phyloP scores from a whole-genome alignment of 352 stramenopile genomes.

The Phytophthora podocarpi region DNA sequence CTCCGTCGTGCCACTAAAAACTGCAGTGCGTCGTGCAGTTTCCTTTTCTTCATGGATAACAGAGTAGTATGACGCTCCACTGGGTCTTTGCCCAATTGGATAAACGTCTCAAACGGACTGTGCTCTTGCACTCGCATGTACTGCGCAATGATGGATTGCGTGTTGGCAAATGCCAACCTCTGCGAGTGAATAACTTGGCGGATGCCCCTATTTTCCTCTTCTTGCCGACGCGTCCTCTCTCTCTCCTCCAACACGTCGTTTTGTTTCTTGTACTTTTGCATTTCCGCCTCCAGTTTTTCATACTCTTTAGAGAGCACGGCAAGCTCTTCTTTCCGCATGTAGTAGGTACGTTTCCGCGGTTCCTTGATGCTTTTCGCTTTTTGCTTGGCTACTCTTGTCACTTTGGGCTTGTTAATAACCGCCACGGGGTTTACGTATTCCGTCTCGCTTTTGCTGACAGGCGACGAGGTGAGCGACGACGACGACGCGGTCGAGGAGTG shows the following conservation, averaged over 20 bases:
- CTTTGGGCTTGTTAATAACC: background rate
- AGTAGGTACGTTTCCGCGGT: constrained; percentile 48
- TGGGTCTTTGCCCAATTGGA: constrained; percentile 39
- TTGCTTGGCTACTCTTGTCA: background rate
- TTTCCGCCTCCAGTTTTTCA: constrained; percentile 22
- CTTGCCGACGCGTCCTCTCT: constrained; percentile 19
- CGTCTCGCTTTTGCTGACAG: constrained; percentile 1
- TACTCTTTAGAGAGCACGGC: constrained; percentile 31
- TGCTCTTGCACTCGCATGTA: constrained; percentile 47
- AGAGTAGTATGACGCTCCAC: constrained; percentile 39
- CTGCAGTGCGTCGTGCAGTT: constrained; percentile 39
- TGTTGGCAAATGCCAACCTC: constrained; percentile 42
- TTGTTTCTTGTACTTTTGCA: constrained; percentile 27
- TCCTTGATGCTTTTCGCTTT: constrained; percentile 1
- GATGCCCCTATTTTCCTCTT: constrained; percentile 36
- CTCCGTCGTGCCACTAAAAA: constrained; percentile 39
- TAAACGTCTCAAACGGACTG: constrained; percentile 46
- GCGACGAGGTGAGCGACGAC: constrained; percentile 15
- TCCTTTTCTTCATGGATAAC: constrained; percentile 41
- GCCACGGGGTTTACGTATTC: constrained; percentile 2
- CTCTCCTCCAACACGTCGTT: constrained; percentile 29
- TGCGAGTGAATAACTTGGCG: constrained; percentile 40
- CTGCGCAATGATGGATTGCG: constrained; percentile 47
- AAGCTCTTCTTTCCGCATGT: constrained; percentile 54
- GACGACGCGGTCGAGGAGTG: background rate